A percentile compares a stretch with the other conserved stretches of the same genome.
phyloP scores from a whole-genome alignment of 345 rosid species.

The Citrus unshiu region DNA sequence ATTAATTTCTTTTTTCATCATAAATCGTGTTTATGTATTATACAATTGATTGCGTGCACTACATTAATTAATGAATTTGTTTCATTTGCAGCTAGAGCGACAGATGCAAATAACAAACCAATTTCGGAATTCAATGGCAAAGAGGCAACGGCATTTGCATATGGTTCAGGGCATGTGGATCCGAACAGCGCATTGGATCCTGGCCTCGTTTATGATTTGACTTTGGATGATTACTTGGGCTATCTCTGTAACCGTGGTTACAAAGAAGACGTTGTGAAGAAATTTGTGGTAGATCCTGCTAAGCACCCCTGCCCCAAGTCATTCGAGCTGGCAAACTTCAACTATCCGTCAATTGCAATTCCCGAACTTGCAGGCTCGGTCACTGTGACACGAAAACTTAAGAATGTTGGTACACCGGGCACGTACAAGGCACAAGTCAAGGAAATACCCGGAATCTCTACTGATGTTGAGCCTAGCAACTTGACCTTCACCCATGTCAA shows the following conservation, averaged over 20 bases:
- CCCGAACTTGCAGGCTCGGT: slow-evolving; percentile 11
- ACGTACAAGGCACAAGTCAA: background rate
- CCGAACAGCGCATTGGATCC: background rate
- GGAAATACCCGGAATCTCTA: background rate
- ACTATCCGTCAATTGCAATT: slow-evolving; percentile 54
- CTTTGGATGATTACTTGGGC: background rate
- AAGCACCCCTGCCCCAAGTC: slow-evolving; percentile 26
- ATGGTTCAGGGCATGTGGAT: background rate
- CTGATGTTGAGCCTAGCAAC: background rate
- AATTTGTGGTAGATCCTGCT: no score
- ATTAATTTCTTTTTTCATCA: no score
- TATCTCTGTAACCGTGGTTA: background rate
- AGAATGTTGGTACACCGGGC: background rate
- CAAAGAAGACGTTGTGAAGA: no score
- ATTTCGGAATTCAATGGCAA: background rate
- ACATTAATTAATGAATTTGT: background rate
- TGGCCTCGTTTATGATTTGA: background rate
- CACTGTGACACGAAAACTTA: background rate
- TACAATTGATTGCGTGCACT: no score
- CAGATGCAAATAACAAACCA: background rate
- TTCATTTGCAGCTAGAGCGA: background rate
- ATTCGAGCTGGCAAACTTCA: slow-evolving; percentile 24
- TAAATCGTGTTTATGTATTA: no score
- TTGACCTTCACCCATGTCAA: background rate
- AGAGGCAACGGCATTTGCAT: background rate